phyloP scores from a whole-genome alignment of 2,329 filamentous ascomycete species.

The Neofusicoccum sp. region DNA sequence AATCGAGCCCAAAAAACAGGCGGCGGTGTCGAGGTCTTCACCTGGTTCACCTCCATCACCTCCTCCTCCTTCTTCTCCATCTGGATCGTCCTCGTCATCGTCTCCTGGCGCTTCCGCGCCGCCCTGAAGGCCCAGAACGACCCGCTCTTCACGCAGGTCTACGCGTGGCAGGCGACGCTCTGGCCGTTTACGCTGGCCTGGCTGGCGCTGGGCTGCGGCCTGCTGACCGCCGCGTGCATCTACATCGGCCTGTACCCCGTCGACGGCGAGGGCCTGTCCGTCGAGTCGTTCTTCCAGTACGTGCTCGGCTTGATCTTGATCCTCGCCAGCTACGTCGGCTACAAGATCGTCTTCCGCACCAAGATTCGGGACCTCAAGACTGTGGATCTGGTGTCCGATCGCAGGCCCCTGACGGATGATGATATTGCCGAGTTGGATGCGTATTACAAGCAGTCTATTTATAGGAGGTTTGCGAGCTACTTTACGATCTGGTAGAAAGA shows the following conservation, averaged over 20 bases:
- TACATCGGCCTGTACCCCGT: conserved; percentile 15
- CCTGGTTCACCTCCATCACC: conserved; percentile 31
- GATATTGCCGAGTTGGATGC: conserved; percentile 15
- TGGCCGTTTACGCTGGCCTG: conserved; percentile 33
- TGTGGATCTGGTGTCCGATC: conserved; percentile 1
- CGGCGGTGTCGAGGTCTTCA: conserved; percentile 25
- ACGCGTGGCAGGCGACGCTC: conserved; percentile 29
- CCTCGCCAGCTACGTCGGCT: conserved; percentile 2
- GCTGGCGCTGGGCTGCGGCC: conserved; percentile 24
- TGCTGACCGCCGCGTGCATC: conserved; percentile 10
- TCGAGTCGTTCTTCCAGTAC: conserved; percentile 17
- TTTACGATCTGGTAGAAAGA: conserved; percentile 11
- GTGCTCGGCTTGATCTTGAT: conserved; percentile 15
- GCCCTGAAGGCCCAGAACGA: conserved; percentile 29
- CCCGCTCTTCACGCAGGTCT: conserved; percentile 27
- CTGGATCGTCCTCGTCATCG: conserved; percentile 36
- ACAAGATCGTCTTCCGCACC: conserved; percentile 16
- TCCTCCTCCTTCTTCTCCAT: conserved; percentile 34
- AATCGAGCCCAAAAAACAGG: conserved; percentile 18
- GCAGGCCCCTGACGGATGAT: neutral
- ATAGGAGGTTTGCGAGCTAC: conserved; percentile 12
- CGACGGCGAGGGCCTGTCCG: conserved; percentile 7
- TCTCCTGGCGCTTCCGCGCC: conserved; percentile 32
- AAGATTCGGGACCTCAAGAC: neutral
- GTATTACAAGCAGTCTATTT: conserved; percentile 9